These are phyloP conservation scores for Noccaea bulbosa DNA, from an alignment of 345 rosid genomes.

Conservation along the genomic window DNA sequence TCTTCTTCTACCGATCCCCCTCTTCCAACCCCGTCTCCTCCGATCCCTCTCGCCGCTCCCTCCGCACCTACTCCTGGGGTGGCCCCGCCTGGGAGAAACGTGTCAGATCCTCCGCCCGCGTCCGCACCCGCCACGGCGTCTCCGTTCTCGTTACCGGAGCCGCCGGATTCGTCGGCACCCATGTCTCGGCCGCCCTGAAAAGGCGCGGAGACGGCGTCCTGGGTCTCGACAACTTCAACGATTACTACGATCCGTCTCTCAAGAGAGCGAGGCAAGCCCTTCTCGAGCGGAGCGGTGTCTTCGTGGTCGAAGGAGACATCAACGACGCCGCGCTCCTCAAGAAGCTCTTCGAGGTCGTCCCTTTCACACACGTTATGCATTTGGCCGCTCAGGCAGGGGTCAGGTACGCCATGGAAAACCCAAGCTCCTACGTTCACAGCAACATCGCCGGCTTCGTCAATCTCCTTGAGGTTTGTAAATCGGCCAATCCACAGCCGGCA, in stretches of 20 bases:
- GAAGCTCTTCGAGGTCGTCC: constrained; percentile 52
- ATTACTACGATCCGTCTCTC: constrained; percentile 53
- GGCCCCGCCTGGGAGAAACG: constrained; percentile 51
- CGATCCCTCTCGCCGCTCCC: constrained; percentile 47
- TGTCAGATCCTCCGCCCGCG: constrained; percentile 46
- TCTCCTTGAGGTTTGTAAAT: constrained; percentile 53
- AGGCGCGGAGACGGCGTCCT: constrained; percentile 60
- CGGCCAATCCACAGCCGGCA: constrained; percentile 56
- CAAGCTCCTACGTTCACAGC: constrained; percentile 53
- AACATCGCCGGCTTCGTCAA: constrained; percentile 59
- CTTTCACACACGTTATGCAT: constrained; percentile 64
- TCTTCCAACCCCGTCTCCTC: constrained; percentile 50
- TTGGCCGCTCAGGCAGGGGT: constrained; percentile 62
- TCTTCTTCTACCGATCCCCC: constrained; percentile 89
- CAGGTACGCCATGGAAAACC: constrained; percentile 59
- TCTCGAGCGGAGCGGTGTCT: constrained; percentile 50
- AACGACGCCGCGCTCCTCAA: constrained; percentile 46
- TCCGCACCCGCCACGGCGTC: constrained; percentile 45
- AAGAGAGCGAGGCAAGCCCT: constrained; percentile 52
- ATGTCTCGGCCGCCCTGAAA: constrained; percentile 52
- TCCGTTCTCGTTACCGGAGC: constrained; percentile 61
- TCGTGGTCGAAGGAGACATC: constrained; percentile 54
- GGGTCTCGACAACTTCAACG: constrained; percentile 61
- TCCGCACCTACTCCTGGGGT: constrained; percentile 40
- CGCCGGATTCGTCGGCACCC: constrained; percentile 66